Conservation (phyloP, 192 early-diverging fungal genomes). For the Coemansia sp. region DNA sequence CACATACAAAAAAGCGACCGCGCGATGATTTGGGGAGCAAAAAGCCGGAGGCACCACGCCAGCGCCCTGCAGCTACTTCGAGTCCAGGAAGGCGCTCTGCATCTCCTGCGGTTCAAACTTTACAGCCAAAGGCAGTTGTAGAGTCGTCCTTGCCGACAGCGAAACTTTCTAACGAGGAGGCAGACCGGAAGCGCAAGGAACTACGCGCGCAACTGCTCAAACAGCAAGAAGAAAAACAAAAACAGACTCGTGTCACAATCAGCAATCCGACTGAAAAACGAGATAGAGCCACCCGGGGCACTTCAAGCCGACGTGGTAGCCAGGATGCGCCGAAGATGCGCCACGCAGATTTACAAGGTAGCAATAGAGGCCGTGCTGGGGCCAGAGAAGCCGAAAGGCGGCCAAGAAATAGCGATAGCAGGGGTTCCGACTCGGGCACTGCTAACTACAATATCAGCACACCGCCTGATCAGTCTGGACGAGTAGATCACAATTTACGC, state of each 20-base stretch:
- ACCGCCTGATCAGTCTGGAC: constrained; percentile 3
- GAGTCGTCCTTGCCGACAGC: neutral
- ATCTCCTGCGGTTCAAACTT: neutral
- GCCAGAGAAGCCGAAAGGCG: constrained; percentile 1
- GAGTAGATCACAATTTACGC: constrained; percentile 11
- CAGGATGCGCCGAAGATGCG: constrained; percentile 6
- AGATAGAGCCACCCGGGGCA: constrained; percentile 7
- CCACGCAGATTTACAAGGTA: constrained; percentile 2
- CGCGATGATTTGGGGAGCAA: constrained; percentile 16
- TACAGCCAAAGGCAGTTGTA: neutral
- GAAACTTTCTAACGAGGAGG: constrained; percentile 30
- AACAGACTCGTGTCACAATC: constrained; percentile 10
- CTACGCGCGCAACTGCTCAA: constrained; percentile 44
- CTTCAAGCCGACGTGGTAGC: constrained; percentile 15
- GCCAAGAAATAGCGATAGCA: constrained; percentile 1
- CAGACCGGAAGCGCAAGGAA: constrained; percentile 37
- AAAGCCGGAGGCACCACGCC: constrained; percentile 23
- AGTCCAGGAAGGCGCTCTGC: neutral
- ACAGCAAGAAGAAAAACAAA: constrained; percentile 50
- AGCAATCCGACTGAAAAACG: neutral
- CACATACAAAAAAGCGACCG: constrained; percentile 13
- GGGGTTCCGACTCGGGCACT: neutral
- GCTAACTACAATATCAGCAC: neutral
- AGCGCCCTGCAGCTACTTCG: constrained; percentile 13
- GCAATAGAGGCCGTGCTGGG: neutral